Evolutionary conservation across 2,329 filamentous ascomycete genomes (phyloP).

Genomic region (Epichloe amarillans): DNA sequence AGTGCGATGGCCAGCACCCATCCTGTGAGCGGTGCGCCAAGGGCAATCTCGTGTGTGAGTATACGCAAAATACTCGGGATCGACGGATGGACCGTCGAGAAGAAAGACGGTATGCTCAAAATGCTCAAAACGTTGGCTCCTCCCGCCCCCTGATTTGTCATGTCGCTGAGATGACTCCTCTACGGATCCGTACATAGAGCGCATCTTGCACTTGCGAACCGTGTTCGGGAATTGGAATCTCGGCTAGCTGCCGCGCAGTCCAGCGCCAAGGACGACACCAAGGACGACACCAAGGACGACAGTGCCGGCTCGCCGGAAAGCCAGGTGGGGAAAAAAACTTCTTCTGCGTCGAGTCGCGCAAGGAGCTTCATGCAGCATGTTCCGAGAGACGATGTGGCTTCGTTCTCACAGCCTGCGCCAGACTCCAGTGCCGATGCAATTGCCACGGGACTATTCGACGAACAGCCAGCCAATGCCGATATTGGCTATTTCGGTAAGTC

Average conservation of each 20-base stretch:
- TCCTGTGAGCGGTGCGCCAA: constrained; percentile 11
- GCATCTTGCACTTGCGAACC: constrained; percentile 1
- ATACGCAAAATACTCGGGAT: constrained; percentile 11
- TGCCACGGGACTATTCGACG: constrained; percentile 17
- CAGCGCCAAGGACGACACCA: neutral
- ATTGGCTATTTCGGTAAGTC: constrained; percentile 16
- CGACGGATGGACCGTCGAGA: constrained; percentile 13
- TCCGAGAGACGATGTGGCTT: neutral
- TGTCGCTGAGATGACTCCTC: neutral
- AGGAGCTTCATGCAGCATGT: neutral
- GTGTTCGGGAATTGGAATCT: neutral
- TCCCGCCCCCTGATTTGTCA: too few relatives aligned
- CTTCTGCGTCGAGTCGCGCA: neutral
- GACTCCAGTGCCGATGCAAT: constrained; percentile 16
- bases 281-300: neutral
- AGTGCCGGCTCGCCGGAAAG: neutral
- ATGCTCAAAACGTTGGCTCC: neutral
- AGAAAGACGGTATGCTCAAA: constrained; percentile 9
- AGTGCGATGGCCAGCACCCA: constrained; percentile 12
- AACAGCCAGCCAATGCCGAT: constrained; percentile 10
- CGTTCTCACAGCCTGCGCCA: constrained; percentile 5
- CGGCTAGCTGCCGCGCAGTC: constrained; percentile 1
- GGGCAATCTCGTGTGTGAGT: constrained; percentile 9
- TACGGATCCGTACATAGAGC: neutral
- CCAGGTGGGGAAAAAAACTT: neutral